Percentiles rank a stretch among this genome's conserved stretches.
phyloP scores from a whole-genome alignment of 139 green algal genomes.

The Tetraselmis striata region DNA sequence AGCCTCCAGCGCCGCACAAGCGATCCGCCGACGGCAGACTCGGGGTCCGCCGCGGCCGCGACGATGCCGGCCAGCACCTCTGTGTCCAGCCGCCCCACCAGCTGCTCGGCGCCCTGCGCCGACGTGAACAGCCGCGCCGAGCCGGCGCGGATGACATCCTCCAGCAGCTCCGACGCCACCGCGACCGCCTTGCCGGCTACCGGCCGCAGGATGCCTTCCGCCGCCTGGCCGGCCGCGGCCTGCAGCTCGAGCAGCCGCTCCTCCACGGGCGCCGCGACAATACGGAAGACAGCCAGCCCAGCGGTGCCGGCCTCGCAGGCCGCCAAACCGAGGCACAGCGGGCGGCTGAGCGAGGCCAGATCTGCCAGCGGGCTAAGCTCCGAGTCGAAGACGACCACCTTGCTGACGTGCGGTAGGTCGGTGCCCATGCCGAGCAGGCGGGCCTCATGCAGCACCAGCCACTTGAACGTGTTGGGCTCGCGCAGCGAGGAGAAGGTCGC shows the following conservation, averaged over 20 bases:
- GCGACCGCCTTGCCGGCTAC: neutral
- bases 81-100: neutral
- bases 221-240: neutral
- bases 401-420: slow-evolving; percentile 43
- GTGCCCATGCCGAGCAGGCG: slow-evolving; percentile 61
- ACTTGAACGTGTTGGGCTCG: slow-evolving; percentile 11
- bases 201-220: neutral
- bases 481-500: slow-evolving; percentile 49
- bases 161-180: neutral
- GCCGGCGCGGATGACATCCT: neutral
- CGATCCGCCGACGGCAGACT: neutral
- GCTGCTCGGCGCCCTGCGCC: neutral
- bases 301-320: no score
- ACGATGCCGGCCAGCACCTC: no score
- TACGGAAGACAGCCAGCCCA: slow-evolving; percentile 30
- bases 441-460: slow-evolving; percentile 53
- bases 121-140: neutral
- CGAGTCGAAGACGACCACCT: slow-evolving; percentile 58
- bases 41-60: neutral
- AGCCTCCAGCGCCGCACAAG: no score
- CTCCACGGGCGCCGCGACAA: slow-evolving; percentile 43
- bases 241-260: slow-evolving; percentile 48
- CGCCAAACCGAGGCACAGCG: slow-evolving; percentile 28
- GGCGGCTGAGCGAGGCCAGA: slow-evolving; percentile 42
- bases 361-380: slow-evolving; percentile 68